phyloP scores from a whole-genome alignment of 164 flowering plant genomes.

The Euptelea pleiosperma region DNA sequence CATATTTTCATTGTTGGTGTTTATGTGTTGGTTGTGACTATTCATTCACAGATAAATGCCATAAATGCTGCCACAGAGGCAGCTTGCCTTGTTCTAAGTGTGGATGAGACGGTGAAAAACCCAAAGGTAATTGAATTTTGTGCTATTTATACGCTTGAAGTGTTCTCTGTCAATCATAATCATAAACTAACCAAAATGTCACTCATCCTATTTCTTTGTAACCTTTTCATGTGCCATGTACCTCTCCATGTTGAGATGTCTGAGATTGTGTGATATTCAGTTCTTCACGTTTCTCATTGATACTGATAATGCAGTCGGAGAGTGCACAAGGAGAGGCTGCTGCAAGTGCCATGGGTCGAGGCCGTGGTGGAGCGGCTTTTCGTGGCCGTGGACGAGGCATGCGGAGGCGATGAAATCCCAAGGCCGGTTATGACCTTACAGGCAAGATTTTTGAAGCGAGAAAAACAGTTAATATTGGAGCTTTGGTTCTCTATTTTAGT shows the following conservation, averaged over 20 bases:
- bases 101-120: conserved; percentile 94
- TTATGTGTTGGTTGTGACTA: background rate
- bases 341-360: conserved; percentile 43
- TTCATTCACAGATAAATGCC: conserved; percentile 74
- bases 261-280: background rate
- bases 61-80: conserved; percentile 99
- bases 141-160: too few relatives aligned
- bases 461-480: too few relatives aligned
- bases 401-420: conserved; percentile 64
- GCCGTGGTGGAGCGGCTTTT: conserved; percentile 48
- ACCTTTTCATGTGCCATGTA: background rate
- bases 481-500: too few relatives aligned
- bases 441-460: too few relatives aligned
- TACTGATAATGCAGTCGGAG: background rate
- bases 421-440: too few relatives aligned
- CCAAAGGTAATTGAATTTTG: conserved; percentile 87
- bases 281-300: conserved; percentile 2
- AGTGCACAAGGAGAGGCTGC: conserved; percentile 51
- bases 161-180: too few relatives aligned
- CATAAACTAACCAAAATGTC: too few relatives aligned
- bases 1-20: too few relatives aligned
- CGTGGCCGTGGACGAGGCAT: conserved; percentile 95
- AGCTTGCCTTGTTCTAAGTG: conserved; percentile 90
- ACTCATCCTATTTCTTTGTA: too few relatives aligned
- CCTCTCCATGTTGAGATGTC: background rate